Evolutionary conservation across 169 alveolate genomes (phyloP).

Genomic region (Cryptosporidium meleagridis): DNA sequence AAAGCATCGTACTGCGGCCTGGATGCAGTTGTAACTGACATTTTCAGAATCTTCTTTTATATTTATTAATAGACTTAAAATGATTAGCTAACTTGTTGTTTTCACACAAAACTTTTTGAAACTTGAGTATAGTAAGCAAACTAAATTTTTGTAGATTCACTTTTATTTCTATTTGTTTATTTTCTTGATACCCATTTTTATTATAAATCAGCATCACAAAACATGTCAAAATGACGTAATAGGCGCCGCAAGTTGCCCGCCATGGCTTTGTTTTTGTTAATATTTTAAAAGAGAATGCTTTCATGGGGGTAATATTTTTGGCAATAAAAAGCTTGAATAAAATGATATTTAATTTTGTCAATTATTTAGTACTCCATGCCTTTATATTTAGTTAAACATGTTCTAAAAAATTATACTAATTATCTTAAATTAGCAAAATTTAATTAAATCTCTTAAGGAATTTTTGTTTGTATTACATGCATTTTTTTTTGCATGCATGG

Average conservation of each 20-base stretch:
- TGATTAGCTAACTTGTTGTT: background rate
- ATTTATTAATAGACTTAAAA: background rate
- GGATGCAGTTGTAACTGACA: slow-evolving; percentile 69
- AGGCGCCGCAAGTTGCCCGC: slow-evolving; percentile 16
- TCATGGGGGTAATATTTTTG: background rate
- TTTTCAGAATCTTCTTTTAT: background rate
- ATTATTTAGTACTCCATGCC: background rate
- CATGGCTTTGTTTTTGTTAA: background rate
- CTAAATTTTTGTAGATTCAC: background rate
- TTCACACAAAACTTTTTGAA: background rate
- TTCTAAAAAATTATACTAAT: background rate
- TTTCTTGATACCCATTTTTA: background rate
- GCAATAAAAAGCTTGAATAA: background rate
- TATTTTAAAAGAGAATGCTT: background rate
- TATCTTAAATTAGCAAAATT: background rate
- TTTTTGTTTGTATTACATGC: background rate
- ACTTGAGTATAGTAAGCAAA: background rate
- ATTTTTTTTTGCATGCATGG: slow-evolving; percentile 9
- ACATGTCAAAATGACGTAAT: slow-evolving; percentile 48
- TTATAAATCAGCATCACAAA: slow-evolving; percentile 13
- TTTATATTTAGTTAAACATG: background rate
- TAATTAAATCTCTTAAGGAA: background rate
- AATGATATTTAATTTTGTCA: background rate
- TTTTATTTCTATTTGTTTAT: background rate
- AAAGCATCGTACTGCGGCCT: slow-evolving; percentile 60